Evolutionary conservation across 345 rosid species (phyloP).

Genomic region (Raphanus raphanistrum): DNA sequence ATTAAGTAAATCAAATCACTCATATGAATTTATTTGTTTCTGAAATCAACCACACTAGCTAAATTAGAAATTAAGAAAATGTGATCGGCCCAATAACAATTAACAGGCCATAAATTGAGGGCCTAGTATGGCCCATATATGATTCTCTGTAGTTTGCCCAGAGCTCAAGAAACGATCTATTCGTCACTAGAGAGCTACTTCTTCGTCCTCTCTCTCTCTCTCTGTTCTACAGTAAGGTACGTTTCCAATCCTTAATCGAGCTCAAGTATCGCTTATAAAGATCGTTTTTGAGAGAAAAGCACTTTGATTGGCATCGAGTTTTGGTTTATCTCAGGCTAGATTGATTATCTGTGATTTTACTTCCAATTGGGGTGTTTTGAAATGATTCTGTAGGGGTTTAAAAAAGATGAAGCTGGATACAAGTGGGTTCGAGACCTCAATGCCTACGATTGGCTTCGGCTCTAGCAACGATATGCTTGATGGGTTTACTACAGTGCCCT

Average conservation of each 20-base stretch:
- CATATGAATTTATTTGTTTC: background rate
- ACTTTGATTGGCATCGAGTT: constrained; percentile 1
- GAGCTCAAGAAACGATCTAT: constrained; percentile 40
- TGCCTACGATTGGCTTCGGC: constrained; percentile 42
- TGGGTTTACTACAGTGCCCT: constrained; percentile 54
- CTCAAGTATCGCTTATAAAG: background rate
- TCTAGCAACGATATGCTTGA: constrained; percentile 40
- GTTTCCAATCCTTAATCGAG: constrained; percentile 11
- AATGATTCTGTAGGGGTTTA: constrained; percentile 17
- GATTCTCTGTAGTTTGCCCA: constrained; percentile 25
- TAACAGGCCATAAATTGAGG: background rate
- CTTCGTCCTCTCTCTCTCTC: constrained; percentile 2
- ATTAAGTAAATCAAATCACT: background rate
- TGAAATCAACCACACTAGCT: background rate
- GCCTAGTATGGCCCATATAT: constrained; percentile 16
- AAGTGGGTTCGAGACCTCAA: constrained; percentile 65
- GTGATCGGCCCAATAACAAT: constrained; percentile 8
- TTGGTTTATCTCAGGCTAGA: background rate
- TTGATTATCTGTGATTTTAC: background rate
- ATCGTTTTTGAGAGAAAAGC: background rate
- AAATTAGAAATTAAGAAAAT: background rate
- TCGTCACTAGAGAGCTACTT: background rate
- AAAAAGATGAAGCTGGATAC: constrained; percentile 84
- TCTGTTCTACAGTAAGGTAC: constrained; percentile 29
- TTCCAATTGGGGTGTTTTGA: background rate